These are phyloP conservation scores for Arthrobotrys sphaeroides DNA, from an alignment of 2,329 filamentous ascomycete species.

Conservation along the genomic window DNA sequence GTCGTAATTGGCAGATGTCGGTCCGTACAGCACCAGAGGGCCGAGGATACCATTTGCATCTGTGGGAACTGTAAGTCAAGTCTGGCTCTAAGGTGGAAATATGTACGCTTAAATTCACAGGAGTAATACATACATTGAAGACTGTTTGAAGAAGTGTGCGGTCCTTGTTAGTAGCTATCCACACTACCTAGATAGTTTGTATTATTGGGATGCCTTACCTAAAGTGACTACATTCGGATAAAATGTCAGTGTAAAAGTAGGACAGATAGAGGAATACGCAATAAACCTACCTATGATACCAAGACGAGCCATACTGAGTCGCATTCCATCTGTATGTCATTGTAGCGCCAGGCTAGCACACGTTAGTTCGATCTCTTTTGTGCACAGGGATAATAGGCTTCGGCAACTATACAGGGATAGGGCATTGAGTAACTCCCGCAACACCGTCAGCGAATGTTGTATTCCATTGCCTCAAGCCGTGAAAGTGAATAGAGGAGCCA, in stretches of 20 bases:
- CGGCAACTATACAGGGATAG: not conserved
- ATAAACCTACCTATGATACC: slow-evolving; percentile 54
- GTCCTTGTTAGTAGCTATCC: not conserved
- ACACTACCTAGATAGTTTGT: slow-evolving; percentile 50
- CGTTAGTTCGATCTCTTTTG: not conserved
- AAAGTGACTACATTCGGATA: not conserved
- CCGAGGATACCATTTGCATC: slow-evolving; percentile 38
- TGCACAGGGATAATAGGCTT: not conserved
- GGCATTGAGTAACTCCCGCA: slow-evolving; percentile 2
- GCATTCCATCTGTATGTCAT: slow-evolving; percentile 62
- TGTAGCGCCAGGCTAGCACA: not conserved
- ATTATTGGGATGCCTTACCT: not conserved
- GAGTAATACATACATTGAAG: not conserved
- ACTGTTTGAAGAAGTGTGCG: not conserved
- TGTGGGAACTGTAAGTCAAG: not conserved
- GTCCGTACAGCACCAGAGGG: slow-evolving; percentile 52
- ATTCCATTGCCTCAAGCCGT: slow-evolving; percentile 11
- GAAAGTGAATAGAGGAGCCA: slow-evolving; percentile 17
- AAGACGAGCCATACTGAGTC: slow-evolving; percentile 59
- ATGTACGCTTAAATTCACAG: no score
- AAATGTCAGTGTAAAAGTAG: not conserved
- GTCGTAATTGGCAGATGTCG: slow-evolving; percentile 42
- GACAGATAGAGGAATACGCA: not conserved
- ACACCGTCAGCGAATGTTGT: slow-evolving; percentile 4
- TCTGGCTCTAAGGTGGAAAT: not conserved